Base-by-base conservation (phyloP, 2,329 filamentous ascomycete genomes). In the Aspergillus candidus region DNA sequence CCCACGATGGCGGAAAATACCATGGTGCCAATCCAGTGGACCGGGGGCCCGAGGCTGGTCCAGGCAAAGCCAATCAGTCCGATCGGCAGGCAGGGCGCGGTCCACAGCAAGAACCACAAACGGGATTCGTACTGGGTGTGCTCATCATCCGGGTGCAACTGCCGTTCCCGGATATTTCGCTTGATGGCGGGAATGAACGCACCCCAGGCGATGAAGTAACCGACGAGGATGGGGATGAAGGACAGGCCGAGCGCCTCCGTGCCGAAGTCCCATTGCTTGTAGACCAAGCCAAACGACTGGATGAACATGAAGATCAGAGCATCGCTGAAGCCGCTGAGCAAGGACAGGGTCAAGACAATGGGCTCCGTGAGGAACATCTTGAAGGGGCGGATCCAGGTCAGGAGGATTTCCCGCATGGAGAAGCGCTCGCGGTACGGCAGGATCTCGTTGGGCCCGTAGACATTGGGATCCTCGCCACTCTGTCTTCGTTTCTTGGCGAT, bases 401-500 rank as follows among this genome's bases (percentile, higher is more conserved):
- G 61, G 31, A 78, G 48, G 14, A 85, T 69, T 52, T 85, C 80
- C 45, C 69, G 72, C 49, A 69, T 68, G 2, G 76, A 76, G 61
- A 85, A 80, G 31, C 80, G 75, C 46, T 80, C 71, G 11, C 66
- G 64, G 67, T 79, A 80, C 2, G 79, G 72, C 10, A 78, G 70
- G 10, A 87, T 74, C 65, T 90, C 86, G 47, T 84, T 81, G 1
- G 84, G 84, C 1, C 87, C 86, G 55, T 79, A 87, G 51, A 88
- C 62, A 51, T 86, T 80, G 38, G 74, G 71, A 29, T 66, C 59
- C 52, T 77, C 66, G 32, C 80, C 80, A 10, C 70, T 70, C 67
- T 82, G 72, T 63, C 87, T 78, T 51, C 82, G 78, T 63, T 78
- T 80, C 74, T 88, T 88, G 22, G 88, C 88, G 46, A 90, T 87